Conservation (phyloP, 1,284 basidiomycete genomes). For the Agroathelia rolfsii region DNA sequence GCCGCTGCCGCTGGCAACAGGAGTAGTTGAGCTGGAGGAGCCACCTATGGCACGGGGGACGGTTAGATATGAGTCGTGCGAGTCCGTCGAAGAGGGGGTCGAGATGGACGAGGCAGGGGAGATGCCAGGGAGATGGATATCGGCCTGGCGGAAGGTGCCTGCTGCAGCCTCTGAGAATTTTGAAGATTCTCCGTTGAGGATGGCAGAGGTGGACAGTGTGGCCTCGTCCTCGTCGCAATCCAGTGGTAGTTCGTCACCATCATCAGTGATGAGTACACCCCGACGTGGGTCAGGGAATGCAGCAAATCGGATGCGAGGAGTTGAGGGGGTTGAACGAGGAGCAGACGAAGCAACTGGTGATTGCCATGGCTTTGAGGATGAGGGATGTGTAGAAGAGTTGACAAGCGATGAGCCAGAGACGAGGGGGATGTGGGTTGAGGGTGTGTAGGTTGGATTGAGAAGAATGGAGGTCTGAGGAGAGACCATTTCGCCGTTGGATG, state of each 20-base stretch:
- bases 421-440: too few species aligned
- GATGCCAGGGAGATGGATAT: neutral
- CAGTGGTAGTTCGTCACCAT: conserved; percentile 30
- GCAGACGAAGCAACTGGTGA: too few species aligned
- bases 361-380: too few species aligned
- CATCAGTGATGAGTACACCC: conserved; percentile 30
- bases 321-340: too few species aligned
- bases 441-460: too few species aligned
- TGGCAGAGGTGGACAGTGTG: conserved; percentile 10
- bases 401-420: too few species aligned
- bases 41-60: conserved; percentile 13
- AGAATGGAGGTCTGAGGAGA: too few species aligned
- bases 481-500: too few species aligned
- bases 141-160: conserved; percentile 3
- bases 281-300: conserved; percentile 68
- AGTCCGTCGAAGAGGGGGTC: conserved; percentile 11
- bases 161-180: neutral
- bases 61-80: conserved; percentile 16
- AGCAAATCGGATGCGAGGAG: conserved; percentile 58
- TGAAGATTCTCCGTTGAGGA: conserved; percentile 8
- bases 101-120: conserved; percentile 6
- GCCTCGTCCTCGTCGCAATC: conserved; percentile 18
- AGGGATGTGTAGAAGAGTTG: too few species aligned
- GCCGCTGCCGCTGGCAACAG: conserved; percentile 8
- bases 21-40: conserved; percentile 6